Evolutionary conservation across 257 asterid species (phyloP), one percentile per base, ranked within the genome.

Genomic region (Lithospermum erythrorhizon): DNA sequence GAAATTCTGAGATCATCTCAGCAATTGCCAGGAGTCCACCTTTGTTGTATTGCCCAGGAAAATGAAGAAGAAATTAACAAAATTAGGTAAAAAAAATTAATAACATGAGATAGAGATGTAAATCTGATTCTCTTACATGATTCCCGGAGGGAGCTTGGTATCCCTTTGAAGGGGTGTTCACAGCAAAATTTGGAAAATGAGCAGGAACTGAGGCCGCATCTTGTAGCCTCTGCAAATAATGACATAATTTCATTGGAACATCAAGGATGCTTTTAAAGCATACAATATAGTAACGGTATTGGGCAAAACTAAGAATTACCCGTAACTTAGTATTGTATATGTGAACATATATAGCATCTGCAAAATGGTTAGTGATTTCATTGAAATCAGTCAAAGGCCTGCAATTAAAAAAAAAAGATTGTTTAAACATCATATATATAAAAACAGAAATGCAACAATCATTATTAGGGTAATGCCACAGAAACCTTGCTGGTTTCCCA

Each of bases 361-460:
- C 87, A 81, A 91, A 86, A 76, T 88, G 96, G 70, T 79, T 59
- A 45, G 98, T 73, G 64, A 91, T 78, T 87, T 88, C 96, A 67
- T 88, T 81, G 70, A 78, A 79, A 67, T 91, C 95, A 21, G 77
- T 74, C 76, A 88, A 64, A 53, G 87, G 86, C 93, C 98, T 91
- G 86, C 68, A 61, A 69, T 56, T 59, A 64, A 65, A 19, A 32
- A 45, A 13, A 58, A 23, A 52, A 63, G 68, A 58, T 67, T 41
- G 37, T 45, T 52, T 69, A 60, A 30, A 22, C 56, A 53, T 59
- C 22, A 17, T 23, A 57, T 30, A 37, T 55, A 63, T 49, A 45
- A 59, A 64, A 24, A 56, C 30, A 55, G 60, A 62, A 57, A 51
- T 21, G 55, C n/a, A 59, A 47, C 22, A 35, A 65, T 14, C 45